Evolutionary conservation across 73 alveolate species (phyloP).

Genomic region (Effrenium voratum): DNA sequence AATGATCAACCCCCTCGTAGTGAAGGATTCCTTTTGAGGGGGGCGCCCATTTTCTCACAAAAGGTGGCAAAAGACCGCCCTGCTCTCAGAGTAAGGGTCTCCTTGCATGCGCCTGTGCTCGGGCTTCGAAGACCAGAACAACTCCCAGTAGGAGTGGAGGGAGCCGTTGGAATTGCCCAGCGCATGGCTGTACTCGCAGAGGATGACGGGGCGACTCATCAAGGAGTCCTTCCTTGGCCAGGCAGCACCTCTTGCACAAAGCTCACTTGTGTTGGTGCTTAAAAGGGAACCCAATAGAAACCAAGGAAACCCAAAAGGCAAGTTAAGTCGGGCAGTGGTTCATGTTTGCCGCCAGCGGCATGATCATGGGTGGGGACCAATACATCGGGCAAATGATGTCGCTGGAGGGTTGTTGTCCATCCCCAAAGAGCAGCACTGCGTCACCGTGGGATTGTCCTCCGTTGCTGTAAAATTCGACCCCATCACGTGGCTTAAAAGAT

Average conservation of each 20-base stretch:
- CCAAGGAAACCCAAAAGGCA: not conserved
- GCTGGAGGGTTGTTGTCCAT: conserved; percentile 77
- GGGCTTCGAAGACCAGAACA: conserved; percentile 65
- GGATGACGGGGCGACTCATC: conserved; percentile 23
- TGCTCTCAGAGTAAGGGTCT: too few species aligned
- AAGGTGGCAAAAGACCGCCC: too few species aligned
- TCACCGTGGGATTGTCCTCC: not conserved
- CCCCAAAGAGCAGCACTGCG: conserved; percentile 59
- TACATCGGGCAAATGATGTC: conserved; percentile 92
- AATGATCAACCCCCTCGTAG: too few species aligned
- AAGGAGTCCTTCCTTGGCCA: too few species aligned
- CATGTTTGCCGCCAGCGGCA: conserved; percentile 52
- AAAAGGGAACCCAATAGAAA: not conserved
- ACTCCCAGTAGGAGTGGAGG: conserved; percentile 76
- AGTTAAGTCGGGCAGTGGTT: not conserved
- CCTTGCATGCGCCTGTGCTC: too few species aligned
- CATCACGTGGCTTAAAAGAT: too few species aligned
- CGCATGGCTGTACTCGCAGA: conserved; percentile 89
- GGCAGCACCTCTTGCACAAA: too few species aligned
- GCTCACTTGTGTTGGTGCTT: too few species aligned
- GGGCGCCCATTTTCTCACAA: too few species aligned
- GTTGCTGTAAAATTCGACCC: too few species aligned
- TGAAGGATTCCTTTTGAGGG: too few species aligned
- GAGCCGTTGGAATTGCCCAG: conserved; percentile 89
- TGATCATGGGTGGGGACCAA: conserved; percentile 83